Evolutionary conservation across 768 basidiomycete genomes (phyloP), one percentile per base, ranked within the genome.

Genomic region (Russula dissimulans): DNA sequence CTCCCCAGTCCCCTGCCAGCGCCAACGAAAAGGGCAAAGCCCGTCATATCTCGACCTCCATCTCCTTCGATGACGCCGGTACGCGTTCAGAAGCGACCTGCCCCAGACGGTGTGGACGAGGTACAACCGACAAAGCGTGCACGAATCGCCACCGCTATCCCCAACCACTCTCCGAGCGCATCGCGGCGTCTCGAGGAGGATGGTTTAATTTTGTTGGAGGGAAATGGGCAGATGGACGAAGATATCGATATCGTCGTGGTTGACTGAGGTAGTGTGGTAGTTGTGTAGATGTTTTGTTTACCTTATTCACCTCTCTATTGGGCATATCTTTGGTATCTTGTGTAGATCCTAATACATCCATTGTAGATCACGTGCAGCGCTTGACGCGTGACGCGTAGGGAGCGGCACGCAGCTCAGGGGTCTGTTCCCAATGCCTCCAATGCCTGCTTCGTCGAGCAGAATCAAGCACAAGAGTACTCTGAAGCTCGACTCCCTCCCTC

Each of bases 111-210:
- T 58, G 81, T 81, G 26, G 78, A 80, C n/a, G 73, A 77, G 39
- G 79, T 82, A 56, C 86, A 83, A 0, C 75, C 77, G 5, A 73
- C 83, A 4, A 89, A 88, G 69, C 80, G 81, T 53, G 70, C 74
- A 2, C 78, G 69, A n/a, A 72, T 74, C 5, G 68, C 66, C 22
- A 57, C 62, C n/a, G 50, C 61, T 51, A 45, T 31, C 38, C 57
- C 69, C 57, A 55, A 69, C 9, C 10, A 31, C 61, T 84, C 82
- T 66, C 85, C 85, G 15, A 85, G 79, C 67, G 87, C 89, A 73
- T 81, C 78, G 66, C 72, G 81, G 58, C 71, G 75, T 63, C 68
- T 91, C 57, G 89, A 91, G 49, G 83, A 86, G 67, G 89, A 91
- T 57, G 90, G 89, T 9, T 67, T 91, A 47, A 69, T 92, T 38